Evolutionary conservation across 345 rosid genomes (phyloP).

Genomic region (Luvunga scandens): DNA sequence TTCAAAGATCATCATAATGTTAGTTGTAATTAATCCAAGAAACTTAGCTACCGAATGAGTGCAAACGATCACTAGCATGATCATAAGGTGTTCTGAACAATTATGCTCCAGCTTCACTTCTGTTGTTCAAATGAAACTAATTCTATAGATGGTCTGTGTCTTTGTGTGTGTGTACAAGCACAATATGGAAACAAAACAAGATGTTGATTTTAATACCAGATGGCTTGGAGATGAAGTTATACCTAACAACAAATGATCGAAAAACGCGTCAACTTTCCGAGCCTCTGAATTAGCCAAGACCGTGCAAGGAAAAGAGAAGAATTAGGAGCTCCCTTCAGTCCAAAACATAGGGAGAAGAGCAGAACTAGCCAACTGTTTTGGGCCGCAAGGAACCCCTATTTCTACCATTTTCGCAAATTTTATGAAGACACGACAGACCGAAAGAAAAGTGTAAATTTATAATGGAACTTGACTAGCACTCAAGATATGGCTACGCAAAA

Average conservation of each 20-base stretch:
- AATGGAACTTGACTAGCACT: neutral
- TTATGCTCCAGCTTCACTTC: neutral
- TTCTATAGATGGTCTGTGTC: neutral
- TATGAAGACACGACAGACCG: neutral
- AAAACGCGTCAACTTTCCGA: neutral
- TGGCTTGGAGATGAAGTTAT: neutral
- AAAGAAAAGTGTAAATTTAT: neutral
- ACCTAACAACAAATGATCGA: neutral
- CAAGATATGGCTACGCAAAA: neutral
- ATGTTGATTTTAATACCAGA: neutral
- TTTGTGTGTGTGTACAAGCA: rapidly evolving
- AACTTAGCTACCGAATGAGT: neutral
- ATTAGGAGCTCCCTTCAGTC: constrained; percentile 29
- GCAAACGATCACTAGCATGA: no score
- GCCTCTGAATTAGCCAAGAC: neutral
- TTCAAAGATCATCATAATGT: no score
- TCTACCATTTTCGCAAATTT: constrained; percentile 12
- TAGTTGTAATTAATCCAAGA: neutral
- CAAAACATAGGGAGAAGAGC: constrained; percentile 2
- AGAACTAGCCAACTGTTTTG: constrained; percentile 7
- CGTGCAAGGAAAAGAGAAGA: constrained; percentile 19
- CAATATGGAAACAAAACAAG: neutral
- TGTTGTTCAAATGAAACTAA: neutral
- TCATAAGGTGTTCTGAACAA: neutral
- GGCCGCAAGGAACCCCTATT: constrained; percentile 25